phyloP scores from a whole-genome alignment of 2,329 filamentous ascomycete genomes.

The Curvularia spicifera region DNA sequence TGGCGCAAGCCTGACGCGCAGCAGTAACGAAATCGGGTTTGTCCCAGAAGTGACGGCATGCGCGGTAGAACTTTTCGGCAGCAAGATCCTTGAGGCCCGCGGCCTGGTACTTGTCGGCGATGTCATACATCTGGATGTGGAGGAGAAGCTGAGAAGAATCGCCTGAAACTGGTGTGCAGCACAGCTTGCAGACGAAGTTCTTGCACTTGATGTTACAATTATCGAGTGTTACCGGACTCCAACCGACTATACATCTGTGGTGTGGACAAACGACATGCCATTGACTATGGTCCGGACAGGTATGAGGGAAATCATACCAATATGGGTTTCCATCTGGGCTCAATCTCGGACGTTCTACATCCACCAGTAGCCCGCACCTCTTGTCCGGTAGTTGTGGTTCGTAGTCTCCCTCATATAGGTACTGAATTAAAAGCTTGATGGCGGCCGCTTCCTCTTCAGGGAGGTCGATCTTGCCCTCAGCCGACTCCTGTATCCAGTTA shows the following conservation, averaged over 20 bases:
- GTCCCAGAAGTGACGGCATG: neutral
- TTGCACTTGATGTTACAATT: neutral
- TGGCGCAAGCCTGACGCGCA: neutral
- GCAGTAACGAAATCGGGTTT: neutral
- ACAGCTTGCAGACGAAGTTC: neutral
- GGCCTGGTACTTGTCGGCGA: slow-evolving; percentile 8
- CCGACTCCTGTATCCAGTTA: neutral
- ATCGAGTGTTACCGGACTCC: too few species aligned
- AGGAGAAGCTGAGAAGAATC: neutral
- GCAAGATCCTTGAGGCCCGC: neutral
- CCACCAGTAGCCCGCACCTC: neutral
- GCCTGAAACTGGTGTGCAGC: neutral
- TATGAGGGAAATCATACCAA: neutral
- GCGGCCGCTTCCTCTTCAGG: neutral
- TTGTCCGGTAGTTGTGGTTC: neutral
- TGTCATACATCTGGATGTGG: slow-evolving; percentile 4
- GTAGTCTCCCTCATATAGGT: slow-evolving; percentile 2
- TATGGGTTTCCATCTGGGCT: neutral
- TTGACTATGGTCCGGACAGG: neutral
- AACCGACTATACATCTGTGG: neutral
- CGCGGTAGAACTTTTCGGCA: neutral
- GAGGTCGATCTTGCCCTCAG: neutral
- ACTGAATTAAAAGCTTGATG: neutral
- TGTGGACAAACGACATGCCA: neutral
- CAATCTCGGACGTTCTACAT: neutral